Conservation (phyloP, 148 eudicot species). For the Oxyria digyna region DNA sequence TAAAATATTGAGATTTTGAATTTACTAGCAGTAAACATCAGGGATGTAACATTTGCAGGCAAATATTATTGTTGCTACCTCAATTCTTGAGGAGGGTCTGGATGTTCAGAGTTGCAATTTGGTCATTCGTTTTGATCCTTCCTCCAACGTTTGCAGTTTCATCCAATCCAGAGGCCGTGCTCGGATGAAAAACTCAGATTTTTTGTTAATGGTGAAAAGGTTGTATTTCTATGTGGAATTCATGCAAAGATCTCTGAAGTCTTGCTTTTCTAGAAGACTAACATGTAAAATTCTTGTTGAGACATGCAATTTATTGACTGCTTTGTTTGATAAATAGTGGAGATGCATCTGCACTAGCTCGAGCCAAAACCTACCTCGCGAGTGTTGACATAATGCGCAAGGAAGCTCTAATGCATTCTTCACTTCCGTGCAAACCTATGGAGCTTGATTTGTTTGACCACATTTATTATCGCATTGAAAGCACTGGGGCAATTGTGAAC, state of each 20-base stretch:
- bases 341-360: constrained; percentile 30
- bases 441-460: constrained; percentile 24
- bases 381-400: constrained; percentile 63
- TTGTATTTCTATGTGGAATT: neutral
- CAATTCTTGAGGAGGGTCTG: constrained; percentile 73
- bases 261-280: neutral
- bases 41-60: constrained; percentile 31
- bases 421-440: constrained; percentile 60
- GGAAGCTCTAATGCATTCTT: constrained; percentile 55
- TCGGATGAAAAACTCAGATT: constrained; percentile 64
- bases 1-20: neutral
- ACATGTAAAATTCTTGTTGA: neutral
- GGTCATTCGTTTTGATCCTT: no score
- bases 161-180: constrained; percentile 96
- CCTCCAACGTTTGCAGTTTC: constrained; percentile 70
- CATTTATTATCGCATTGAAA: constrained; percentile 52
- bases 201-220: constrained; percentile 69
- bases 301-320: neutral
- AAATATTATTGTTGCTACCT: constrained; percentile 79
- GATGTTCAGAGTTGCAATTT: constrained; percentile 63
- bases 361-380: constrained; percentile 40
- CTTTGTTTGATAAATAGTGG: constrained; percentile 29
- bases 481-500: constrained; percentile 72
- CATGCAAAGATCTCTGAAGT: neutral
- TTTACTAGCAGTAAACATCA: neutral